These are phyloP conservation scores for Ophiostoma novo-ulmi DNA, from an alignment of 2,329 filamentous ascomycete genomes.

Conservation along the genomic window DNA sequence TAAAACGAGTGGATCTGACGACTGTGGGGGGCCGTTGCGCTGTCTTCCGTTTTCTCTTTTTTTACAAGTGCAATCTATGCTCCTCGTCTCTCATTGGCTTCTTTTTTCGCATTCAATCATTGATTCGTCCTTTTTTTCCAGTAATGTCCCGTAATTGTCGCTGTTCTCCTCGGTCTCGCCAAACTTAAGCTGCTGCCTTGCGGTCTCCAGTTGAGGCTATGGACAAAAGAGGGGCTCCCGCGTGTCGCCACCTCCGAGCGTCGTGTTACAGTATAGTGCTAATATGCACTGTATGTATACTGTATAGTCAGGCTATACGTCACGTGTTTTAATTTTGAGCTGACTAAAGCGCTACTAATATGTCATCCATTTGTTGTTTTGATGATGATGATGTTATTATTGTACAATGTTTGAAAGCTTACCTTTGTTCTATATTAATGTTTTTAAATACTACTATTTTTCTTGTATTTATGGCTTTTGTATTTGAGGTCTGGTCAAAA, in stretches of 20 bases:
- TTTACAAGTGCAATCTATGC: neutral
- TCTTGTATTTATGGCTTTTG: no score
- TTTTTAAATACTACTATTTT: no score
- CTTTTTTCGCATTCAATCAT: neutral
- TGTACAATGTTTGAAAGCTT: no score
- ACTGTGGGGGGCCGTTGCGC: neutral
- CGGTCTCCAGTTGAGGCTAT: conserved; percentile 7
- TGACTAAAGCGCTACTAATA: no score
- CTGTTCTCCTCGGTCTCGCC: neutral
- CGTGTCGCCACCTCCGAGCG: conserved; percentile 2
- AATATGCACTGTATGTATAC: neutral
- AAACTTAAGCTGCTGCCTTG: neutral
- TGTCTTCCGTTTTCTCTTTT: neutral
- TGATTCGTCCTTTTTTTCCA: neutral
- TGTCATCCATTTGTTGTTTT: no score
- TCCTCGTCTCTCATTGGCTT: neutral
- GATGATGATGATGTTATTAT: no score
- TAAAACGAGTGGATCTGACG: neutral
- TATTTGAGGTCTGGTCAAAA: no score
- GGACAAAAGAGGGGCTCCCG: neutral
- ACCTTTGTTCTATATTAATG: no score
- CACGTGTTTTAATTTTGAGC: neutral
- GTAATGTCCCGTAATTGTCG: neutral
- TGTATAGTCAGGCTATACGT: neutral
- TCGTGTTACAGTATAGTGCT: neutral